Percentiles rank a stretch among this genome's conserved stretches.
Conservation (phyloP, 2,329 filamentous ascomycete genomes). For the Drechmeria coniospora region DNA sequence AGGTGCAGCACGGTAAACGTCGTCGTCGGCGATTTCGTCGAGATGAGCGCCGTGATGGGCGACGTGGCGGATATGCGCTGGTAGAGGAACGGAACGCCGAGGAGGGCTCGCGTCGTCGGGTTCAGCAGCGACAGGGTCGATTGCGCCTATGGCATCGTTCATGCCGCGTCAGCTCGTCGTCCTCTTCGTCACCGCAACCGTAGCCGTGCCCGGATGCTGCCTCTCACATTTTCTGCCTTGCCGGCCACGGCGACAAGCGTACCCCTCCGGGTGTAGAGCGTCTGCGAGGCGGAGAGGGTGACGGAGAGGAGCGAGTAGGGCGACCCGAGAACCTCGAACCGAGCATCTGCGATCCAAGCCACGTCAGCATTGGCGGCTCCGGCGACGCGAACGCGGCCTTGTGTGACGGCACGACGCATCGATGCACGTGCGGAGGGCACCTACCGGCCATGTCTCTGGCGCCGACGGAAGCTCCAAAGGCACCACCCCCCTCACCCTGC, state of each 20-base stretch:
- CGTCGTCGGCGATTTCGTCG: conserved; percentile 71
- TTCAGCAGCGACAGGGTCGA: conserved; percentile 80
- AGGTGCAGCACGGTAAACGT: conserved; percentile 80
- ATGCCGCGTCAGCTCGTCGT: conserved; percentile 2
- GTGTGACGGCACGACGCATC: no score
- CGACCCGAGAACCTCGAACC: conserved; percentile 83
- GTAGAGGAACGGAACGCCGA: conserved; percentile 90
- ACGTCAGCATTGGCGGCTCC: background rate
- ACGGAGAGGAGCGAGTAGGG: conserved; percentile 91
- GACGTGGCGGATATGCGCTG: conserved; percentile 78
- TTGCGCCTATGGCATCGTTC: conserved; percentile 42
- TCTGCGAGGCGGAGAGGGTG: conserved; percentile 81
- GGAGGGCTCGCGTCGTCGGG: conserved; percentile 61
- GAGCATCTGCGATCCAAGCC: conserved; percentile 53
- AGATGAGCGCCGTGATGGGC: conserved; percentile 76
- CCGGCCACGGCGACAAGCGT: conserved; percentile 83
- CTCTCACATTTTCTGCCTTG: conserved; percentile 69
- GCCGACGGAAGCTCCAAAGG: conserved; percentile 34
- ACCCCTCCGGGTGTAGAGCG: conserved; percentile 80
- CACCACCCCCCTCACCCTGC: conserved; percentile 36
- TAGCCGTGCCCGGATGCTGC: background rate
- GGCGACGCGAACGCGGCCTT: no score
- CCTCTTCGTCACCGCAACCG: background rate
- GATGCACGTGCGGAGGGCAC: no score
- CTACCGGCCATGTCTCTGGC: conserved; percentile 36